A percentile compares a stretch with the other conserved stretches of the same genome.
phyloP scores from a whole-genome alignment of 1,284 basidiomycete genomes.

The Phlebopus sp. region DNA sequence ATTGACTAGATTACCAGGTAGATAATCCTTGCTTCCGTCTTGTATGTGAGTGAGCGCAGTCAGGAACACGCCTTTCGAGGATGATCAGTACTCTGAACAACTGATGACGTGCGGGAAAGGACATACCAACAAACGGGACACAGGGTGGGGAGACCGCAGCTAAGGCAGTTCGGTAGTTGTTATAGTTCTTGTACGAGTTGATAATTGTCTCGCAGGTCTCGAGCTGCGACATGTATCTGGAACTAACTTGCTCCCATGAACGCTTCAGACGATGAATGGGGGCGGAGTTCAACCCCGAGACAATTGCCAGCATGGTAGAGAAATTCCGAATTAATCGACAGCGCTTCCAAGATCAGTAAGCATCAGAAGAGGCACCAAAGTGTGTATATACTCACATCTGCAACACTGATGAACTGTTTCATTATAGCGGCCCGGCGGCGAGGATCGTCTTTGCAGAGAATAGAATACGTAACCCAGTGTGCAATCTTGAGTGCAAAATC shows the following conservation, averaged over 20 bases:
- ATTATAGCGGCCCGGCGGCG: constrained; percentile 65
- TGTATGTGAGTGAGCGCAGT: constrained; percentile 82
- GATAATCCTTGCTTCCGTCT: constrained; percentile 75
- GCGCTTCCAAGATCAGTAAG: constrained; percentile 41
- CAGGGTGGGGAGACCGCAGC: constrained; percentile 72
- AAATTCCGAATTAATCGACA: constrained; percentile 75
- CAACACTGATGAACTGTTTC: constrained; percentile 77
- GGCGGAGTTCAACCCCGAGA: constrained; percentile 76
- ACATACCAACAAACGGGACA: constrained; percentile 78
- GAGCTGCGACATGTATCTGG: constrained; percentile 46
- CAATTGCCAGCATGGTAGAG: constrained; percentile 75
- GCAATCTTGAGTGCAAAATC: constrained; percentile 42
- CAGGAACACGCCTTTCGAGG: constrained; percentile 64
- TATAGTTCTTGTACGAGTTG: constrained; percentile 75
- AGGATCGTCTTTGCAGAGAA: constrained; percentile 68
- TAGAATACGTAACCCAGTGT: constrained; percentile 75
- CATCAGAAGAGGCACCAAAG: neutral
- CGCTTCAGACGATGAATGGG: constrained; percentile 73
- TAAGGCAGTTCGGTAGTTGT: constrained; percentile 65
- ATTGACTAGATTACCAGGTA: constrained; percentile 68
- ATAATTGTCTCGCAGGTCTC: constrained; percentile 55
- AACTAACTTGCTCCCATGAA: constrained; percentile 72
- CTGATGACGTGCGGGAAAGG: neutral
- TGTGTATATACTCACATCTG: constrained; percentile 53
- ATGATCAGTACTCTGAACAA: constrained; percentile 1